These are phyloP conservation scores for Podospora anserina DNA, from an alignment of 495 filamentous ascomycete species.

Conservation along the genomic window DNA sequence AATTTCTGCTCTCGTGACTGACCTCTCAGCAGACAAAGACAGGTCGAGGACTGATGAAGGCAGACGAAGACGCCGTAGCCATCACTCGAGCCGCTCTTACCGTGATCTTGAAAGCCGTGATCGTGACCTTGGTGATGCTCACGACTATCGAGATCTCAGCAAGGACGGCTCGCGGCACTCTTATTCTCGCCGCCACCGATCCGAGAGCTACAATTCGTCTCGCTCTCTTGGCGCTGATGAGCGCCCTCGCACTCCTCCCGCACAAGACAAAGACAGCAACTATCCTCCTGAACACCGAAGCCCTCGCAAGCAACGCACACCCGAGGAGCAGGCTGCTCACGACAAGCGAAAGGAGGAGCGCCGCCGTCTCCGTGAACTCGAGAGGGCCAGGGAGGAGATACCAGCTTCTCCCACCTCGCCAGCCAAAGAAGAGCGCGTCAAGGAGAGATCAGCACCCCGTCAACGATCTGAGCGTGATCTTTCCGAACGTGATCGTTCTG, in stretches of 20 bases:
- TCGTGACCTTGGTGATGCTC: slow-evolving; percentile 26
- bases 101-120: slow-evolving; percentile 9
- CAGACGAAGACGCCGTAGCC: slow-evolving; percentile 33
- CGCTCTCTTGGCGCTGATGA: slow-evolving; percentile 32
- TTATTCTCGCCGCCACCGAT: slow-evolving; percentile 32
- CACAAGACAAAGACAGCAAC: slow-evolving; percentile 31
- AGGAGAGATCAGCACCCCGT: slow-evolving; percentile 15
- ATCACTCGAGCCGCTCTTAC: slow-evolving; percentile 33
- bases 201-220: slow-evolving; percentile 35
- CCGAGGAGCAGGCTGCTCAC: slow-evolving; percentile 45
- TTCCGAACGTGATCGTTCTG: slow-evolving; percentile 2
- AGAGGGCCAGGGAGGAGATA: slow-evolving; percentile 23
- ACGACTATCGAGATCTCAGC: slow-evolving; percentile 29
- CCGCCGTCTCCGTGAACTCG: slow-evolving; percentile 30
- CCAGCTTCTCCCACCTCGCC: slow-evolving; percentile 19
- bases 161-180: slow-evolving; percentile 37
- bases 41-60: slow-evolving; percentile 33
- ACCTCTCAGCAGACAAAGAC: slow-evolving; percentile 45
- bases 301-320: slow-evolving; percentile 36
- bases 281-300: slow-evolving; percentile 33
- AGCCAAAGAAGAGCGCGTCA: slow-evolving; percentile 18
- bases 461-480: slow-evolving; percentile 17
- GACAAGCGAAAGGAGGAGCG: slow-evolving; percentile 43
- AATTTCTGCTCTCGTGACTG: slow-evolving; percentile 42
- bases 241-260: slow-evolving; percentile 31